Conservation (phyloP, 2,329 filamentous ascomycete species). For the Capronia coronata region DNA sequence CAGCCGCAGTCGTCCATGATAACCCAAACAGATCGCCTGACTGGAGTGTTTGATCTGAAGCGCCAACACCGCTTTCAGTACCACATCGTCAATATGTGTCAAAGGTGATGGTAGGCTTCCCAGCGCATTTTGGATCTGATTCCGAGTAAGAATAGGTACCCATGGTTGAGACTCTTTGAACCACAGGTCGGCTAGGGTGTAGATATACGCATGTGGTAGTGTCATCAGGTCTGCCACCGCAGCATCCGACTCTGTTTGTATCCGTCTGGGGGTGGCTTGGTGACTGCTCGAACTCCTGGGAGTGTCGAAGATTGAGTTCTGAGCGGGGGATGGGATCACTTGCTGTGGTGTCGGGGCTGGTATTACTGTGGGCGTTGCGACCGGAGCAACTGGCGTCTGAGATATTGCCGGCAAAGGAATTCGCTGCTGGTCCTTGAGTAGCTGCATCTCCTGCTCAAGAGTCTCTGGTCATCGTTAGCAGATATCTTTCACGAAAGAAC, state of each 20-base stretch:
- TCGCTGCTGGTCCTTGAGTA: constrained; percentile 18
- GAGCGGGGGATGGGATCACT: constrained; percentile 5
- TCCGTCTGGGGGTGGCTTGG: not conserved
- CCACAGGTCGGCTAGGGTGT: constrained; percentile 31
- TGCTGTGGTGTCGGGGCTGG: constrained; percentile 17
- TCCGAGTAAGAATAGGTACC: constrained; percentile 33
- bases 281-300: constrained; percentile 1
- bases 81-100: constrained; percentile 24
- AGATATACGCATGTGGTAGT: constrained; percentile 21
- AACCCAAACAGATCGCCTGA: constrained; percentile 27
- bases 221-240: constrained; percentile 24
- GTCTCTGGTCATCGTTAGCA: constrained; percentile 14
- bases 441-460: constrained; percentile 26
- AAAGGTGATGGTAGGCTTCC: constrained; percentile 18
- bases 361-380: constrained; percentile 1
- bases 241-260: constrained; percentile 16
- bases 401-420: constrained; percentile 1
- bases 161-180: constrained; percentile 36
- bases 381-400: constrained; percentile 1
- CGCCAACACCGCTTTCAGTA: constrained; percentile 26
- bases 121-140: constrained; percentile 21
- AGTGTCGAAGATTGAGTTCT: constrained; percentile 7
- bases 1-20: constrained; percentile 25
- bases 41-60: constrained; percentile 26
- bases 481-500: not conserved